Evolutionary conservation across 345 rosid genomes (phyloP).

Genomic region (Heritiera littoralis): DNA sequence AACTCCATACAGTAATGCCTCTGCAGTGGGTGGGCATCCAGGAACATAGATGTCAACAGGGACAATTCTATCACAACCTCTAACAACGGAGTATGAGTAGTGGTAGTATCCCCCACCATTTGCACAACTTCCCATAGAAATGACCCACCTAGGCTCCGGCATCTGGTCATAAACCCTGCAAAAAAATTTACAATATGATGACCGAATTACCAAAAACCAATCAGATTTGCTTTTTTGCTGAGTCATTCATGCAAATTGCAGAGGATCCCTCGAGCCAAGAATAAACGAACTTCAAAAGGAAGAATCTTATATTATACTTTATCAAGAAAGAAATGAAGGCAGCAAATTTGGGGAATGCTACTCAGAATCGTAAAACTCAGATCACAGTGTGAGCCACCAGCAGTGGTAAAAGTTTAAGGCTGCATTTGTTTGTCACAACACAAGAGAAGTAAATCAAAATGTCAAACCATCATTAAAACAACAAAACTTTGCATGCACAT

Average conservation of each 20-base stretch:
- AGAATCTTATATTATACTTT: neutral
- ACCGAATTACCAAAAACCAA: slow-evolving; percentile 9
- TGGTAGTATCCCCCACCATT: slow-evolving; percentile 99
- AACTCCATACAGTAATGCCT: slow-evolving; percentile 88
- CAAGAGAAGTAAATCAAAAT: neutral
- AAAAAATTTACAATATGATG: slow-evolving; percentile 19
- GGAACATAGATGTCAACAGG: slow-evolving; percentile 97
- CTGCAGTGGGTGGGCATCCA: slow-evolving; percentile 98
- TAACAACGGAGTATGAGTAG: slow-evolving; percentile 94
- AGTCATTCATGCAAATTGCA: neutral
- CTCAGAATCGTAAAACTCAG: neutral
- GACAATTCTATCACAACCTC: slow-evolving; percentile 97
- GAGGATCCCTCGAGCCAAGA: neutral
- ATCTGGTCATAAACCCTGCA: slow-evolving; percentile 96
- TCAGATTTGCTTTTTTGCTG: neutral
- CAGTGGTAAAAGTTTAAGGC: neutral
- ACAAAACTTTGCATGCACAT: neutral
- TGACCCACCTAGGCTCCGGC: slow-evolving; percentile 99
- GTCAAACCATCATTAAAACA: neutral
- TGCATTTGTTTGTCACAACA: neutral
- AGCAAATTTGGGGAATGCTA: neutral
- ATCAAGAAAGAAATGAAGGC: neutral
- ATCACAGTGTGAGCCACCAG: neutral
- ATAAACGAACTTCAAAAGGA: neutral
- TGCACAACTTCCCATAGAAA: slow-evolving; percentile 99